Evolutionary conservation across 345 rosid genomes (phyloP).

Genomic region (Salix arbutifolia): DNA sequence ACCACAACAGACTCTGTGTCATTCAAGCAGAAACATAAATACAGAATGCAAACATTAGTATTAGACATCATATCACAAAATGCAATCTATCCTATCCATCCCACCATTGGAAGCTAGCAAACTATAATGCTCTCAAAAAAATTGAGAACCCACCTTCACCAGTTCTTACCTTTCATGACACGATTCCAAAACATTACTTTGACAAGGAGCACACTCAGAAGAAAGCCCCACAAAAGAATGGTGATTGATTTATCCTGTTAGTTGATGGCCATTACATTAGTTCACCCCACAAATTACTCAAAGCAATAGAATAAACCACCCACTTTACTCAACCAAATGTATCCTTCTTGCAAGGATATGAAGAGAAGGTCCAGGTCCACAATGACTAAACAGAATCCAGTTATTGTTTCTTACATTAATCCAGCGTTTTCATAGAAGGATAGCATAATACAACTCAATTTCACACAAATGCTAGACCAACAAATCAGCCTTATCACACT

Average conservation of each 20-base stretch:
- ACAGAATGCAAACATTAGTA: neutral
- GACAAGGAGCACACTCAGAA: slow-evolving; percentile 44
- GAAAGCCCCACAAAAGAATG: slow-evolving; percentile 41
- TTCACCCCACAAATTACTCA: slow-evolving; percentile 4
- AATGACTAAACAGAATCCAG: neutral
- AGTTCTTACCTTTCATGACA: slow-evolving; percentile 57
- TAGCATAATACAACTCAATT: neutral
- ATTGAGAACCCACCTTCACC: neutral
- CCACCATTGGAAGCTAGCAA: neutral
- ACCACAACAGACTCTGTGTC: slow-evolving; percentile 68
- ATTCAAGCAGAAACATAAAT: slow-evolving; percentile 22
- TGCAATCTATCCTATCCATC: neutral
- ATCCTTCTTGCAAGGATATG: neutral
- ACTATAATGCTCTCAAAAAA: neutral
- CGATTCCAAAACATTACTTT: slow-evolving; percentile 38
- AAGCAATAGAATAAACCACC: neutral
- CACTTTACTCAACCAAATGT: neutral
- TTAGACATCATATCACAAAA: neutral
- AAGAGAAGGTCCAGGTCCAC: neutral
- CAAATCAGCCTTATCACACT: neutral
- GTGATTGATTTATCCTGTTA: slow-evolving; percentile 46
- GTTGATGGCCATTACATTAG: slow-evolving; percentile 16
- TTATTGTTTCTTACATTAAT: neutral
- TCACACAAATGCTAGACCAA: neutral
- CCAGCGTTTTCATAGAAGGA: neutral